phyloP scores from a whole-genome alignment of 148 eudicot genomes.

The Fagopyrum esculentum region DNA sequence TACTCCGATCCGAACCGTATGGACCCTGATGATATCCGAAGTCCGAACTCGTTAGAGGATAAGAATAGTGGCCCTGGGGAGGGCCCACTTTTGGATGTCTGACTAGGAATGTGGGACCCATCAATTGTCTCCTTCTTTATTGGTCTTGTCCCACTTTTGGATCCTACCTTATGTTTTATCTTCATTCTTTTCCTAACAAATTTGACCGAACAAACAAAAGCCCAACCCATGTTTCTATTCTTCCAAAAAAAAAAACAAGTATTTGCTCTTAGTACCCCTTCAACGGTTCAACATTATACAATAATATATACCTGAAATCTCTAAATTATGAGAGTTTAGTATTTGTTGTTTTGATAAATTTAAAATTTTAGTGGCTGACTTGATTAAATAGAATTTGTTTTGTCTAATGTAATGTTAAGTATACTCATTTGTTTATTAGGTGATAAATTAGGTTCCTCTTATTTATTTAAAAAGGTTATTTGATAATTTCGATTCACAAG shows the following conservation, averaged over 20 bases:
- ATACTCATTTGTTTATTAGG: no score
- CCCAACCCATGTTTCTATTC: neutral
- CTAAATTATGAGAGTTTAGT: no score
- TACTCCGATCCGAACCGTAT: neutral
- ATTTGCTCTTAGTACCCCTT: neutral
- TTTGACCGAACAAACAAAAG: neutral
- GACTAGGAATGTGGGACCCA: constrained; percentile 8
- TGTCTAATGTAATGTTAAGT: no score
- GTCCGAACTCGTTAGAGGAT: neutral
- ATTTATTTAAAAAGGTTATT: no score
- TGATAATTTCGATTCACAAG: no score
- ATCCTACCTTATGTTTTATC: neutral
- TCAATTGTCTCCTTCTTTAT: constrained; percentile 8
- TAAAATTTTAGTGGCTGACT: no score
- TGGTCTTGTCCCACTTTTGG: neutral
- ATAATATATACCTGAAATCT: no score
- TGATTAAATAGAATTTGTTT: no score
- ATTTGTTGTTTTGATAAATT: no score
- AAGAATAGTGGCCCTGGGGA: neutral
- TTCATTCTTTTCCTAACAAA: neutral
- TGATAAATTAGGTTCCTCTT: no score
- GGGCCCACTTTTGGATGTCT: constrained; percentile 5
- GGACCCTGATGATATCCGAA: neutral
- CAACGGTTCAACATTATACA: neutral
- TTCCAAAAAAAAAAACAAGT: neutral